phyloP scores from a whole-genome alignment of 768 basidiomycete species.

The Lactifluus volemus region DNA sequence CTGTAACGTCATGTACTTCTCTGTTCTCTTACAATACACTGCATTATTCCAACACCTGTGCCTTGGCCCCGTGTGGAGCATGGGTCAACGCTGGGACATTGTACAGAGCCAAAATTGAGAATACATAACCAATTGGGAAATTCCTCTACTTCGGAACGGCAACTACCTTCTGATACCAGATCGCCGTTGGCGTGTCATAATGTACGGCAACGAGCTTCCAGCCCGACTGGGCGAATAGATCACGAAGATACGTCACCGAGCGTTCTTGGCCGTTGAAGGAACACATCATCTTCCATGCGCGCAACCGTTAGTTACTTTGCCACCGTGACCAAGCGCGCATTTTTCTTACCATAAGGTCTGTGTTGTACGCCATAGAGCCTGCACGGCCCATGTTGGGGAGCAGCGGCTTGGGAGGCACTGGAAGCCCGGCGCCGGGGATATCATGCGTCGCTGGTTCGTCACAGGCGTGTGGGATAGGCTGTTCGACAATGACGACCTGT shows the following conservation, averaged over 20 bases:
- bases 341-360: slow-evolving; percentile 18
- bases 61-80: too few species aligned
- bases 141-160: not conserved
- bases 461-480: slow-evolving; percentile 22
- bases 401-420: slow-evolving; percentile 19
- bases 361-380: slow-evolving; percentile 11
- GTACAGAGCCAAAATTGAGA: too few species aligned
- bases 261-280: not conserved
- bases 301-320: not conserved
- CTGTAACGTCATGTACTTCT: too few species aligned
- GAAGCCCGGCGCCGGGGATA: slow-evolving; percentile 14
- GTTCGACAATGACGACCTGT: slow-evolving; percentile 24
- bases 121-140: too few species aligned
- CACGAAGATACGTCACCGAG: not conserved
- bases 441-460: slow-evolving; percentile 9
- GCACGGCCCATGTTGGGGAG: slow-evolving; percentile 22
- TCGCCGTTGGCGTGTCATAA: not conserved
- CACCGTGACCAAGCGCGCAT: too few species aligned
- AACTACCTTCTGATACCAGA: not conserved
- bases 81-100: too few species aligned
- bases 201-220: not conserved
- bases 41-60: too few species aligned
- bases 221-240: not conserved
- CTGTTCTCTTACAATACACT: too few species aligned
- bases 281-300: not conserved